Evolutionary conservation across 306 rosid species (phyloP), one percentile per base, ranked within the genome.

Genomic region (Hippophae gyantsensis): DNA sequence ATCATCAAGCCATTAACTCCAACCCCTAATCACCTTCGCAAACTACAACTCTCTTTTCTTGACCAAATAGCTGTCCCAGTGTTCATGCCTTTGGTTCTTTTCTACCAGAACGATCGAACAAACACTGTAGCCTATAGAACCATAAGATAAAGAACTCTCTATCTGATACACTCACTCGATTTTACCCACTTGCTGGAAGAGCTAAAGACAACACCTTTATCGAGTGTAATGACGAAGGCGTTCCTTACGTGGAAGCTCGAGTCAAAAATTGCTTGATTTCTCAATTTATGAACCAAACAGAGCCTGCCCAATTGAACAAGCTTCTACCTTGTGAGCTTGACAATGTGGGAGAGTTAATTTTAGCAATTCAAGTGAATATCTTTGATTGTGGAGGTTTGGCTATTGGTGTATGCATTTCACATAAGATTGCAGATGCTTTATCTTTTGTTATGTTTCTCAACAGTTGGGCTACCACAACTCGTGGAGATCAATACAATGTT

Each of bases 1-100:
- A 48, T 7, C 49, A 44, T 70, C 23, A 70, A 57, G 38, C 75
- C 75, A 6, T 63, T 48, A 27, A 48, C 60, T 9, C 56, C 75
- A 44, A 63, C 75, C 47, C 75, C 69, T 42, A 48, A 26, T 60
- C 60, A 70, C 42, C 75, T 70, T 27, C 62, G 75, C 43, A 46
- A 70, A 10, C 57, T 42, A 3, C 40, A 63, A 55, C 69, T 70
- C 60, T 70, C 75, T 6, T 63, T 70, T 38, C 58, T 70, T 8
- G 75, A 70, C 41, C 75, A 63, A 57, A 57, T 63, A 8, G 13
- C 75, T 0, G n/a, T 69, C 40, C 64, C 55, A 1, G 27, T 56
- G 27, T 70, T 62, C 58, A 56, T 63, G 64, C 69, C 75, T 9
- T 13, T 63, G 60, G 43, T 70, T 42, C 60, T 70, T 26, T 70